Evolutionary conservation across 2,329 filamentous ascomycete species (phyloP), one percentile per base, ranked within the genome.

Genomic region (Claviceps africana): DNA sequence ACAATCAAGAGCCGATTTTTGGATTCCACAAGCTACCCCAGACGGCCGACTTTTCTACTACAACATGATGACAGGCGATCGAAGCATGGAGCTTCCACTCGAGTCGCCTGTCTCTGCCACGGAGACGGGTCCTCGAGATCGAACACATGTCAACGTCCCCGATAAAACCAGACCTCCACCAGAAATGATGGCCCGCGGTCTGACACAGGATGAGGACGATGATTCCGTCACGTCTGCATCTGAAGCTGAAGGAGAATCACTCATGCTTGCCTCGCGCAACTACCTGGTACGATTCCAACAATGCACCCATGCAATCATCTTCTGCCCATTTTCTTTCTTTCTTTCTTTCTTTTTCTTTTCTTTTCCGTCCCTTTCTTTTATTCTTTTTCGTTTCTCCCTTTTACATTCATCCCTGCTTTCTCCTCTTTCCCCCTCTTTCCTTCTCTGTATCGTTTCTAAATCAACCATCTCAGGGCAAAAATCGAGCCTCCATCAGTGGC

Each of bases 1-100:
- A 63, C 86, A 87, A 63, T 90, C 93, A 60, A 83, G 91, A 65
- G 89, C 91, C 46, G 91, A 94, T 58, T 98, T 95, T 65, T 98
- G 93, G 93, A 95, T 98, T 59, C 93, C 93, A 19, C 93, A 98
- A 71, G 93, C 90, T 15, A 98, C 93, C 0, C 81, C 88, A 1
- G 90, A 97, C 65, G 93, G 93, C 51, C 80, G 90, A 53, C 71
- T 98, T 25, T 98, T 94, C 69, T 98, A 97, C 71, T 97, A 95
- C 76, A 98, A 98, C 68, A 97, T 91, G 56, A 82, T 96, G 72
- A 98, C 93, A 0, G 90, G 91, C 52, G 88, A 94, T 62, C 94
- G 87, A 64, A 94, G 87, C 56, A 93, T 90, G 81, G 93, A 98
- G 65, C 73, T 98, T 55, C 93, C 93, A 1, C 76, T 98, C 28